These are phyloP conservation scores for Suillus brevipes DNA, from an alignment of 768 basidiomycete genomes.

Conservation along the genomic window DNA sequence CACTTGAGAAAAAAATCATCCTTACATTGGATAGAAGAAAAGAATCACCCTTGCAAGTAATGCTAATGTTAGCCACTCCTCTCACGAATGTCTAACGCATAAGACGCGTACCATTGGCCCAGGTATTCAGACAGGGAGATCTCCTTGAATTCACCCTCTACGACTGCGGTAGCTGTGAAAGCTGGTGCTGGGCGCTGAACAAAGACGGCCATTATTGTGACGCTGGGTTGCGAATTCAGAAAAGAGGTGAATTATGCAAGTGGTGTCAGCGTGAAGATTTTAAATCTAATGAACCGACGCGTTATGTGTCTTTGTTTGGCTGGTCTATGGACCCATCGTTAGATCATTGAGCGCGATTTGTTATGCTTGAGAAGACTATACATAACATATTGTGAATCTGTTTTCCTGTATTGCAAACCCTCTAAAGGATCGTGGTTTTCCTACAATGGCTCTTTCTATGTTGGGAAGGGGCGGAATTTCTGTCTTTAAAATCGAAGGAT, in stretches of 20 bases:
- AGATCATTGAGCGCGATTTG: no score
- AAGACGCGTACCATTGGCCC: conserved; percentile 72
- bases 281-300: conserved; percentile 17
- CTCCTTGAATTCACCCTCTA: conserved; percentile 76
- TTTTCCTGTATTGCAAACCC: no score
- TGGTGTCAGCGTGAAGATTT: conserved; percentile 12
- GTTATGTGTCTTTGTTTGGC: conserved; percentile 32
- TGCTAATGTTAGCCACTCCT: conserved; percentile 1
- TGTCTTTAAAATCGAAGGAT: not conserved
- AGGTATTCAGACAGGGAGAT: conserved; percentile 70
- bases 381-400: no score
- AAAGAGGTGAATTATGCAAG: conserved; percentile 4
- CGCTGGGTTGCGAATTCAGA: not conserved
- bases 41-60: conserved; percentile 72
- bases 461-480: not conserved
- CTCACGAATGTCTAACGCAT: conserved; percentile 7
- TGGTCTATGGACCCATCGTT: not conserved
- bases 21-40: conserved; percentile 92
- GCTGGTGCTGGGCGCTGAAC: conserved; percentile 85
- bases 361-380: no score
- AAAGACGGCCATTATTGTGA: conserved; percentile 41
- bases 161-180: conserved; percentile 75
- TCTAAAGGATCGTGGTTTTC: no score
- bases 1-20: conserved; percentile 9
- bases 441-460: not conserved